Percentiles rank a stretch among this genome's conserved stretches.
phyloP scores from a whole-genome alignment of 1,284 basidiomycete genomes.

The Sanghuangporus weigelae region DNA sequence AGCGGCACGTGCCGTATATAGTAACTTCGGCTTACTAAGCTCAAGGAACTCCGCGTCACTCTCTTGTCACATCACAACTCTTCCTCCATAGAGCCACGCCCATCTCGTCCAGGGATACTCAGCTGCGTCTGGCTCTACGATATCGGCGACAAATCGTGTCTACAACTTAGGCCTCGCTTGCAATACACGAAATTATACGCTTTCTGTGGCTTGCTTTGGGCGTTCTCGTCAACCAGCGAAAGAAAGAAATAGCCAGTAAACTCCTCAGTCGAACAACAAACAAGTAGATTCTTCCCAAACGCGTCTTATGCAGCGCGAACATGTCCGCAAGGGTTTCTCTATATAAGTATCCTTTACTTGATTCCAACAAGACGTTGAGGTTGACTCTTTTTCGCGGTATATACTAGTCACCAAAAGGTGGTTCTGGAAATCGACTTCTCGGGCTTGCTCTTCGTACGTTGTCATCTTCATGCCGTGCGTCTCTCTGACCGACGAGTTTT shows the following conservation, averaged over 20 bases:
- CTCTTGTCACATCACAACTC: neutral
- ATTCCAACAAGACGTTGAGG: conserved; percentile 34
- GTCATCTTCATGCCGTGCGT: neutral
- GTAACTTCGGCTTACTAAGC: neutral
- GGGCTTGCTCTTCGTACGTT: conserved; percentile 68
- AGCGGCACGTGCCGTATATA: too few species aligned
- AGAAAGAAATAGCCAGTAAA: neutral
- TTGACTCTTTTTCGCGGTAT: conserved; percentile 36
- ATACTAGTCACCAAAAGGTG: conserved; percentile 89
- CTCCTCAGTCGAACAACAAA: neutral
- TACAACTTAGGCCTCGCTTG: neutral
- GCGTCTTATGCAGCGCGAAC: conserved; percentile 60
- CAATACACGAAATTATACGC: neutral
- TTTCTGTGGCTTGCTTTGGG: neutral
- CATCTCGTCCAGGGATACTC: neutral
- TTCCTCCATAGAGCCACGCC: neutral
- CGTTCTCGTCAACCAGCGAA: neutral
- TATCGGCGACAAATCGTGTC: neutral
- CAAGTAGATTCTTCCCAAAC: neutral
- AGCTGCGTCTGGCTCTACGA: neutral
- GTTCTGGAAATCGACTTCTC: conserved; percentile 86
- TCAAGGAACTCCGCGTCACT: neutral
- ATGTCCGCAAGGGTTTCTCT: conserved; percentile 71
- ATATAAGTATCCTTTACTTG: conserved; percentile 61
- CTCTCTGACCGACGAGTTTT: conserved; percentile 12